phyloP scores from a whole-genome alignment of 2,329 filamentous ascomycete species.

The Fusarium globosum region DNA sequence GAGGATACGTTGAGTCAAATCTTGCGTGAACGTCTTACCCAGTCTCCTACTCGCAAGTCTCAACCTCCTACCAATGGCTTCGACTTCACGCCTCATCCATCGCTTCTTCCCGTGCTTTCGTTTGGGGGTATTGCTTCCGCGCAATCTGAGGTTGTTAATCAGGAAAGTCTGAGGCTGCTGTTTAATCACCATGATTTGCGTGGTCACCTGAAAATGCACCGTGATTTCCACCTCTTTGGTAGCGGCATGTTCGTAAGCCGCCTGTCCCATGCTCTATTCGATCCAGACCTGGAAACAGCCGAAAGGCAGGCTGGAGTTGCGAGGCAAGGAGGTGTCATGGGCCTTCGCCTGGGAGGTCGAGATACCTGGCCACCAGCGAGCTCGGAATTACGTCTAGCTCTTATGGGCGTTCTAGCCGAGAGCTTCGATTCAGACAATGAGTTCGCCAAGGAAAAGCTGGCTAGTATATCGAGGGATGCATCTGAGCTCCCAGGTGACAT shows the following conservation, averaged over 20 bases:
- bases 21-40: conserved; percentile 54
- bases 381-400: conserved; percentile 87
- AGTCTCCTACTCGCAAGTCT: conserved; percentile 44
- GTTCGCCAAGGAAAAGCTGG: conserved; percentile 36
- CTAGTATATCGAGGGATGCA: conserved; percentile 47
- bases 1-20: conserved; percentile 55
- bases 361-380: conserved; percentile 93
- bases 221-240: conserved; percentile 84
- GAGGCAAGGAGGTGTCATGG: conserved; percentile 77
- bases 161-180: conserved; percentile 78
- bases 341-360: conserved; percentile 82
- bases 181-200: conserved; percentile 79
- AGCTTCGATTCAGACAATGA: conserved; percentile 63
- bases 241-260: conserved; percentile 86
- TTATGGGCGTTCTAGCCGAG: conserved; percentile 87
- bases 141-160: conserved; percentile 82
- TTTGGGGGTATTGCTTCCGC: conserved; percentile 78
- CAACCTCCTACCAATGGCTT: conserved; percentile 30
- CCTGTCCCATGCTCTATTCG: conserved; percentile 85
- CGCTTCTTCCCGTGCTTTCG: conserved; percentile 74
- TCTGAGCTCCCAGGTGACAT: conserved; percentile 72
- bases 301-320: conserved; percentile 78
- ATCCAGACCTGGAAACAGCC: conserved; percentile 81
- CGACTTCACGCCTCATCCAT: conserved; percentile 65
- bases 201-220: conserved; percentile 78